Evolutionary conservation across 345 rosid genomes (phyloP).

Genomic region (Conringia planisiliqua): DNA sequence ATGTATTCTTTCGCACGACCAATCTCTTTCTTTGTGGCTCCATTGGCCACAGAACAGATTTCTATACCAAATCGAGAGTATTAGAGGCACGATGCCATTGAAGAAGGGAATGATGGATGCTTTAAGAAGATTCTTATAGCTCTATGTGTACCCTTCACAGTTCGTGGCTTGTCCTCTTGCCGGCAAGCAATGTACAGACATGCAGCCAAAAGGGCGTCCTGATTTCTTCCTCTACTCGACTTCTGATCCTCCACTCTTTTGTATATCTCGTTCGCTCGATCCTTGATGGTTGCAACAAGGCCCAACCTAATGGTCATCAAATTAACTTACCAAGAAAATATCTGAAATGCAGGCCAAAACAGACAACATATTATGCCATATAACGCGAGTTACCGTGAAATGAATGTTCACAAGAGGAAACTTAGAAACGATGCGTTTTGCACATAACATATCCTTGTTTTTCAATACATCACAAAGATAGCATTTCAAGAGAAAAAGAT

Average conservation of each 20-base stretch:
- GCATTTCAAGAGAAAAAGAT: neutral
- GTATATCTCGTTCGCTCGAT: conserved; percentile 92
- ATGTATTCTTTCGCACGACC: conserved; percentile 97
- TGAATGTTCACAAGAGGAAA: neutral
- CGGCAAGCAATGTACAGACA: conserved; percentile 97
- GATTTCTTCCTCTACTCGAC: conserved; percentile 98
- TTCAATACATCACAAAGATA: too few relatives aligned
- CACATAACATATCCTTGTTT: neutral
- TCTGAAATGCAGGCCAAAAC: neutral
- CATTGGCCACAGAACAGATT: conserved; percentile 95
- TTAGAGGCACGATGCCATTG: conserved; percentile 50
- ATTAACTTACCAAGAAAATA: neutral
- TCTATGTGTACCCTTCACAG: conserved; percentile 76
- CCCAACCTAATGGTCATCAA: conserved; percentile 56
- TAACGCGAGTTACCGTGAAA: neutral
- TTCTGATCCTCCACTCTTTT: conserved; percentile 96
- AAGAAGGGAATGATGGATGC: conserved; percentile 35
- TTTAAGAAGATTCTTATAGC: conserved; percentile 38
- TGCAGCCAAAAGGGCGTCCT: conserved; percentile 96
- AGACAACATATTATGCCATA: neutral
- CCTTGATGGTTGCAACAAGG: conserved; percentile 96
- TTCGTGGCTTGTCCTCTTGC: conserved; percentile 94
- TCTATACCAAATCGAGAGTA: conserved; percentile 54
- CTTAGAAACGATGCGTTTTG: neutral
- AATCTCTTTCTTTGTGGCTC: conserved; percentile 94